phyloP scores from a whole-genome alignment of 805 yeast species.

The Kluyveromyces lactis region DNA sequence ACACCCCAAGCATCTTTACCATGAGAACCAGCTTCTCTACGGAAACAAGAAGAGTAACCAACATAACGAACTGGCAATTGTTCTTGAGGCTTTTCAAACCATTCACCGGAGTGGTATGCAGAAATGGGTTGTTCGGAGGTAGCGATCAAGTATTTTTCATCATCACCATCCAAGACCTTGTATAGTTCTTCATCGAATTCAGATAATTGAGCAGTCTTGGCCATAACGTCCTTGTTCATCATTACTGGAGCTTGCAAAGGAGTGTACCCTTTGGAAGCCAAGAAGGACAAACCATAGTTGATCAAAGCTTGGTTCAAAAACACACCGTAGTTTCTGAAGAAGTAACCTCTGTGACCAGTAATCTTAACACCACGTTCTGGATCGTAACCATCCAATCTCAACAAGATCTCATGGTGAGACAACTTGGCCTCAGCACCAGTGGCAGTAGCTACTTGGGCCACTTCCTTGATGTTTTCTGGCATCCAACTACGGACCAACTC shows the following conservation, averaged over 20 bases:
- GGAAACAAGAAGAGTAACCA: conserved; percentile 96
- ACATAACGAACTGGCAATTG: conserved; percentile 96
- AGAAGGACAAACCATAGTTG: conserved; percentile 86
- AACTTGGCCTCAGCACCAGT: conserved; percentile 68
- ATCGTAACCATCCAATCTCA: conserved; percentile 95
- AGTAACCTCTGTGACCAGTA: conserved; percentile 98
- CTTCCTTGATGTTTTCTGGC: conserved; percentile 58
- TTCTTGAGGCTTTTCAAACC: conserved; percentile 97
- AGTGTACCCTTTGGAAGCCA: conserved; percentile 67
- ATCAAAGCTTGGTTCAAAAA: conserved; percentile 96
- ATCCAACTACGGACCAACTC: conserved; percentile 81
- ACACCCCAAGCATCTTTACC: conserved; percentile 99
- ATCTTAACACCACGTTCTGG: conserved; percentile 98
- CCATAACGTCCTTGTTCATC: conserved; percentile 99
- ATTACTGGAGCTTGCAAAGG: conserved; percentile 98
- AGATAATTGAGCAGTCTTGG: conserved; percentile 96
- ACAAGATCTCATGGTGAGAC: conserved; percentile 91
- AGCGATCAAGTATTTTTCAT: conserved; percentile 95
- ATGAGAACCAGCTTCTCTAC: conserved; percentile 99
- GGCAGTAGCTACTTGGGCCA: conserved; percentile 63
- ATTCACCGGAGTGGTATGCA: conserved; percentile 93
- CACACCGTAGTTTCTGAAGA: conserved; percentile 90
- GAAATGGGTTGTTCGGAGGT: conserved; percentile 99
- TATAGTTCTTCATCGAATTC: conserved; percentile 97
- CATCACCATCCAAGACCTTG: conserved; percentile 94